Evolutionary conservation across 1,139 yeast species (phyloP).

Genomic region (Oligophagozyma castellii): DNA sequence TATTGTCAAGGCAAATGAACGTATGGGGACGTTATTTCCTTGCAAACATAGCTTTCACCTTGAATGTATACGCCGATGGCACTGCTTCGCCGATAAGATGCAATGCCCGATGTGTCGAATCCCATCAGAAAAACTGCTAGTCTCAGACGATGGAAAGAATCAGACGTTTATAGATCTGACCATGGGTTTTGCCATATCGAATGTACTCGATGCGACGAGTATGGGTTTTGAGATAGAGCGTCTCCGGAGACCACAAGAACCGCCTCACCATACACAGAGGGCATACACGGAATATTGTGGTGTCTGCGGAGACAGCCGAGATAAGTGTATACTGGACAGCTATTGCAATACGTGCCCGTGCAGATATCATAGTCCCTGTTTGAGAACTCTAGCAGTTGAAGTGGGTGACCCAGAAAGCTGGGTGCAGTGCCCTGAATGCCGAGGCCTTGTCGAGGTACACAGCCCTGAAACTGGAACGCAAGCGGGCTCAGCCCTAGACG

Average conservation of each 20-base stretch:
- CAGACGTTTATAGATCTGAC: conserved; percentile 6
- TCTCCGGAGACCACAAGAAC: too few relatives aligned
- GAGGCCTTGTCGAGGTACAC: background rate
- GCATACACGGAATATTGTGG: too few relatives aligned
- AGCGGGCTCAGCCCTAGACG: too few relatives aligned
- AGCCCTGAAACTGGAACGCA: too few relatives aligned
- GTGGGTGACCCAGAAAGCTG: conserved; percentile 13
- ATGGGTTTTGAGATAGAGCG: too few relatives aligned
- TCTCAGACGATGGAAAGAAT: conserved; percentile 1
- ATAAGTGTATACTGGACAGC: conserved; percentile 5
- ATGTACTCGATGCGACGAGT: too few relatives aligned
- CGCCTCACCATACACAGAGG: too few relatives aligned
- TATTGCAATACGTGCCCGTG: conserved; percentile 11
- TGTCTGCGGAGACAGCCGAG: conserved; percentile 14
- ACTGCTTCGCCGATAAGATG: conserved; percentile 12
- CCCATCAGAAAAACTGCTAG: conserved; percentile 7
- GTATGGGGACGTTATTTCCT: conserved; percentile 12
- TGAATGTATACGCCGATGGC: conserved; percentile 22
- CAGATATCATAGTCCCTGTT: conserved; percentile 14
- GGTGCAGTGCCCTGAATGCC: conserved; percentile 14
- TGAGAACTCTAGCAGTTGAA: conserved; percentile 12
- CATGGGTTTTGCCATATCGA: conserved; percentile 8
- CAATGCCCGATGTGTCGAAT: conserved; percentile 21
- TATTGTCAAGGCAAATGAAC: conserved; percentile 9
- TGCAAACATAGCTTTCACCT: conserved; percentile 20